Base-by-base conservation (phyloP, 1,284 basidiomycete species). In the Cryptococcus floricola region DNA sequence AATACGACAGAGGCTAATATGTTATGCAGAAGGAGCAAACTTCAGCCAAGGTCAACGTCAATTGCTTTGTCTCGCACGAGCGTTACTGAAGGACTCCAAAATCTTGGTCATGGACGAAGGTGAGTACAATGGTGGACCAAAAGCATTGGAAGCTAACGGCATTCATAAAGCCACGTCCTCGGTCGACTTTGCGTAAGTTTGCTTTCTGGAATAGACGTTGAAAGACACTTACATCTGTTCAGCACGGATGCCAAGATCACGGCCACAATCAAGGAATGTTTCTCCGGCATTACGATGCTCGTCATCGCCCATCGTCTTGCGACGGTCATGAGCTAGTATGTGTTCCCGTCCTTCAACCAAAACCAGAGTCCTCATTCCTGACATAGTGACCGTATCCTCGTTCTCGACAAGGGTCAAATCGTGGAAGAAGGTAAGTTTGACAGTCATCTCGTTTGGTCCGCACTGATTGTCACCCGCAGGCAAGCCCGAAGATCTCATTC, bases 21-120 rank as follows among this genome's bases (percentile, higher is more conserved):
- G 31, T 34, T 10, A 34, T 8, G 31, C 10, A 68, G 75, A 70
- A 60, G 85, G 85, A 3, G 80, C 81, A 7, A 89, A 90, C 66
- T 89, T 85, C 69, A 85, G 83, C 61, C 85, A 85, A 10, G 89
- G 89, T 13, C 87, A 92, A 74, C 83, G 87, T 60, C 88, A 91
- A 65, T 78, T 91, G 14, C 77, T 91, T 8, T 86, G 87, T 16
- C 77, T 90, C 1, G 86, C 85, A 60, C 79, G 87, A 47, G 87
- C 87, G 0, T 75, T 90, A 27, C 81, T 88, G 37, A 87, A 87
- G 76, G 81, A 82, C 52, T 86, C 85, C 64, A 81, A 80, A 14
- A 81, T 89, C 53, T 84, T 90, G 48, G 80, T 90, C 23, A 80
- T 89, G 64, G 85, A 78, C 82, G 69, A 76, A 54, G 71, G 78